Base-by-base conservation (phyloP, 2,329 filamentous ascomycete genomes). In the Aspergillus jensenii region DNA sequence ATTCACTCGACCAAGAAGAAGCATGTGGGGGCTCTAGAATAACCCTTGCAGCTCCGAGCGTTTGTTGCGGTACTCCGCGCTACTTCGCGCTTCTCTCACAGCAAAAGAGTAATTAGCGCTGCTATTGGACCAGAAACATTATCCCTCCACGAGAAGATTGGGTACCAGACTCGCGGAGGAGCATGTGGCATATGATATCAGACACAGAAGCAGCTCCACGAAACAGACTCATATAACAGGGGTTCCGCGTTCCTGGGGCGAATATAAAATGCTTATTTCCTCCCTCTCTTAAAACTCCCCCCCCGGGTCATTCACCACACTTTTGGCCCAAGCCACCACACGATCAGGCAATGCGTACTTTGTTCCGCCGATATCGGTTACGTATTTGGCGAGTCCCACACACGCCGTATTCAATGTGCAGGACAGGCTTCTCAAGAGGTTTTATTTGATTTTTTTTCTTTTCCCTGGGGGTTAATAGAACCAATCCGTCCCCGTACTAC, bases 41-140 rank as follows among this genome's bases (percentile, higher is more conserved):
- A 46, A 23, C 12, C 46, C 45, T 31, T 40, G 46, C 39, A 56
- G 35, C 27, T 41, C 23, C 52, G 39, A 39, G 19, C 53, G 27
- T 59, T 50, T 56, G 49, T 46, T 25, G 21, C 19, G 9, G n/a
- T 46, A 11, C 37, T 41, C 17, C 27, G 21, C 19, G 15, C 15
- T 46, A 12, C 37, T 47, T 23, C 35, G 25, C 19, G 25, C 37
- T 55, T 41, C 15, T 23, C 46, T 6, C 37, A 54, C 35, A 33
- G 55, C 47, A 44, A 51, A 17, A 35, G 25, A n/a, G 12, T 19
- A 44, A 35, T 25, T 37, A 15, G 37, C 12, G 27, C 19, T 56
- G 44, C 59, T 65, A 72, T 72, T 74, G 67, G 68, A 41, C 56
- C 65, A 67, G 66, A 66, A 66, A 67, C 40, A 62, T 65, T 64